Percentiles rank a stretch among this genome's conserved stretches.
phyloP scores from a whole-genome alignment of 768 basidiomycete genomes.

The Calvatia gigantea region DNA sequence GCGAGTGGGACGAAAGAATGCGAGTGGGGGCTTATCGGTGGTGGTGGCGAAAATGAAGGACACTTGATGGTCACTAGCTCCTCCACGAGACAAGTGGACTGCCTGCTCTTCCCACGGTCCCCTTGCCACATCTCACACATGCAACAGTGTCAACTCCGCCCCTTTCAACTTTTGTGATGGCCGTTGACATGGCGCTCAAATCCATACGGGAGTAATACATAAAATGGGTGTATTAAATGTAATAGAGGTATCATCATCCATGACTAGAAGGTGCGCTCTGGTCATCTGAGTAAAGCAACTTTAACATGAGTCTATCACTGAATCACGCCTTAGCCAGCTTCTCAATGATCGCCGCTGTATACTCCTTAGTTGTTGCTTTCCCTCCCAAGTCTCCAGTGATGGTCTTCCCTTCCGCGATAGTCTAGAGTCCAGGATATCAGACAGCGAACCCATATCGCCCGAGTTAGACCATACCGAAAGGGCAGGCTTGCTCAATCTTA shows the following conservation, averaged over 20 bases:
- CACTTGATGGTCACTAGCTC: slow-evolving; percentile 36
- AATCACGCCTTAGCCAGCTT: slow-evolving; percentile 43
- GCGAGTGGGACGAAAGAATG: slow-evolving; percentile 74
- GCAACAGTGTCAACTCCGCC: background rate
- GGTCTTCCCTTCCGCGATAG: slow-evolving; percentile 92
- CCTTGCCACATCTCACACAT: slow-evolving; percentile 7
- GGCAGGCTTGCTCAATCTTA: slow-evolving; percentile 89
- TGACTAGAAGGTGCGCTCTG: background rate
- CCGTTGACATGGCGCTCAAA: background rate
- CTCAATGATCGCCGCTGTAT: slow-evolving; percentile 81
- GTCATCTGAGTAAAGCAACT: slow-evolving; percentile 3
- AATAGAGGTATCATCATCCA: slow-evolving; percentile 4
- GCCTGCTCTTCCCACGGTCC: slow-evolving; percentile 36
- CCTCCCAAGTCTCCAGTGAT: slow-evolving; percentile 98
- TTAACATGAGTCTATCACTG: slow-evolving; percentile 3
- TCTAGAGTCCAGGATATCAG: slow-evolving; percentile 43
- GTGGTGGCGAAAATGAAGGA: slow-evolving; percentile 46
- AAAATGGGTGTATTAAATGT: slow-evolving; percentile 1
- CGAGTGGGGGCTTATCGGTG: slow-evolving; percentile 38
- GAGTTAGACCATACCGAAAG: slow-evolving; percentile 59
- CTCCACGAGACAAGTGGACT: slow-evolving; percentile 22
- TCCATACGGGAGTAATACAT: slow-evolving; percentile 1
- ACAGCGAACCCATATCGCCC: background rate
- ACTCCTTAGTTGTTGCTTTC: slow-evolving; percentile 84
- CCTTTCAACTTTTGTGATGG: slow-evolving; percentile 1